Base-by-base conservation (phyloP, 2,329 filamentous ascomycete genomes). In the Stagonosporopsis chrysanthemi region DNA sequence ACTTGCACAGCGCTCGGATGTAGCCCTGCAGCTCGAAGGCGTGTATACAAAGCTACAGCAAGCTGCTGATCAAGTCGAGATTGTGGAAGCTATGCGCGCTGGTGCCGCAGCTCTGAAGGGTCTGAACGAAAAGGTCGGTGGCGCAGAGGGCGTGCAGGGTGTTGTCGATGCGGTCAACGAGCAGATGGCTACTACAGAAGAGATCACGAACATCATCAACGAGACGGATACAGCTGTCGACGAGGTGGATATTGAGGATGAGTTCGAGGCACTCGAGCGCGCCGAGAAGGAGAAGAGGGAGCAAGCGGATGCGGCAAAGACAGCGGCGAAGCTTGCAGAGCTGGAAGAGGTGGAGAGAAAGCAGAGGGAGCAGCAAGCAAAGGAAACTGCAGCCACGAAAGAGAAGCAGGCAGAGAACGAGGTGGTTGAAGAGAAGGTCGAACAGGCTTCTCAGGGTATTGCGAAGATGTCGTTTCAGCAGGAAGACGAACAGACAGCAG, bases 211-310 rank as follows among this genome's bases (percentile, higher is more conserved):
- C 52, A 88, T 94, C 38, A 84, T 98, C 61, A 87, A 88, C 49
- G 91, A 95, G 63, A 67, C 70, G 4, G 68, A 68, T 14, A 53
- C 67, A 43, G 62, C 64, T 5, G 69, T 96, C 29, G 91, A 97
- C 73, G 93, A 97, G 70, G 83, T 72, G 19, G 93, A 96, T 74
- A 86, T 98, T 52, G 92, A 97, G 65, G 90, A 94, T 58, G 94
- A 97, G 79, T 83, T 98, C 43, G 89, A 90, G 64, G 88, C 83
- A 3, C 80, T 99, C 79, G 88, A 93, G 77, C 80, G 73, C 31
- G 75, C 64, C 3, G 92, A 96, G 73, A 90, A 90, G 74, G 86
- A 97, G 64, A 90, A 94, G 72, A 87, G 90, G 59, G 82, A 96
- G 79, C 86, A 89, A 70, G 77, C 74, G 19, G 82, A 86, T 63